Percentiles rank a stretch among this genome's conserved stretches.
phyloP scores from a whole-genome alignment of 345 rosid species.

The Salix exigua region DNA sequence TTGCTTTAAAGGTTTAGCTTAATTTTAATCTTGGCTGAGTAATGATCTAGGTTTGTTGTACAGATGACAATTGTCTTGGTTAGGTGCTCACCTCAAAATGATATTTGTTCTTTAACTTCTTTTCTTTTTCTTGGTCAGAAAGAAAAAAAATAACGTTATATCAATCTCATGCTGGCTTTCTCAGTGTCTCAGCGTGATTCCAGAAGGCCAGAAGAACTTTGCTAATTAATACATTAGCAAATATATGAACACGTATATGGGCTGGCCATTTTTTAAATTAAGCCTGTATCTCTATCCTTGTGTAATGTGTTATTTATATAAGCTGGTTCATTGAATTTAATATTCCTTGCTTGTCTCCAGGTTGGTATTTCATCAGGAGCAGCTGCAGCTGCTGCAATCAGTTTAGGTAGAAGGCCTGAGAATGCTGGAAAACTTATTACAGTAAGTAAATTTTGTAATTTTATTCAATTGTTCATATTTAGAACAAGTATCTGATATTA shows the following conservation, averaged over 20 bases:
- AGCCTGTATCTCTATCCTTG: too few species aligned
- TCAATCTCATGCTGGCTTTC: not conserved
- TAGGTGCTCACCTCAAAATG: not conserved
- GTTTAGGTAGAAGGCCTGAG: constrained; percentile 76
- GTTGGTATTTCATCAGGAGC: constrained; percentile 98
- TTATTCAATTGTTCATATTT: not conserved
- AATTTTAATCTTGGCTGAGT: not conserved
- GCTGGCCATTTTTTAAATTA: not conserved
- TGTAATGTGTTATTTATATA: too few species aligned
- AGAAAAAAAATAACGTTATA: not conserved
- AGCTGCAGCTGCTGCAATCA: constrained; percentile 85
- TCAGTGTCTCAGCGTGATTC: not conserved
- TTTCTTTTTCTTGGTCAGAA: not conserved
- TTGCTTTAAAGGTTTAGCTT: not conserved
- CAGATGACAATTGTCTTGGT: not conserved
- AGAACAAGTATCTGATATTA: not conserved
- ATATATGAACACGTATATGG: not conserved
- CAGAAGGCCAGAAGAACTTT: too few species aligned
- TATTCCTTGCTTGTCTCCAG: constrained; percentile 26
- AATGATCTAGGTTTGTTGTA: not conserved
- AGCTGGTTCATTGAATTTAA: not conserved
- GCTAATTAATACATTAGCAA: not conserved
- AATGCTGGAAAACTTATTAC: constrained; percentile 83
- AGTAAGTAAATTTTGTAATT: constrained; percentile 37
- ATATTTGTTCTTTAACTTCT: constrained; percentile 1